phyloP scores from a whole-genome alignment of 139 green algal species.

The Ostreobium quekettii region DNA sequence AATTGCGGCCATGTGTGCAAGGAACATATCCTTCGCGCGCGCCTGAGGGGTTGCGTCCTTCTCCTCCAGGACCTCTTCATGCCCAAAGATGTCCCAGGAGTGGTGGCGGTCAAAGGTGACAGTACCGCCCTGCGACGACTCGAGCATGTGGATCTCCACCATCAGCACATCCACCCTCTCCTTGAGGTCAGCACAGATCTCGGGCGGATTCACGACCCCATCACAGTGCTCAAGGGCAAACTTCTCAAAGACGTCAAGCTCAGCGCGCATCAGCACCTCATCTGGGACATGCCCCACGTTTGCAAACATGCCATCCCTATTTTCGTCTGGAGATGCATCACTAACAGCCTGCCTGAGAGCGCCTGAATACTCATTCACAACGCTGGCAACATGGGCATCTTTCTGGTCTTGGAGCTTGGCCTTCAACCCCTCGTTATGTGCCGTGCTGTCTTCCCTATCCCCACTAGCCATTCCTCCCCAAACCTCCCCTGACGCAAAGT shows the following conservation, averaged over 20 bases:
- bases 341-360: too few species aligned
- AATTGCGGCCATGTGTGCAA: constrained; percentile 34
- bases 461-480: constrained; percentile 21
- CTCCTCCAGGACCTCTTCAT: constrained; percentile 13
- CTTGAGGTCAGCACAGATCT: constrained; percentile 20
- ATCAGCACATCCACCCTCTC: constrained; percentile 9
- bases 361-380: too few species aligned
- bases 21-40: constrained; percentile 37
- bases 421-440: background rate
- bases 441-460: background rate
- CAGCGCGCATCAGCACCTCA: constrained; percentile 23
- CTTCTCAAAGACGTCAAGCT: constrained; percentile 54
- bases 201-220: background rate
- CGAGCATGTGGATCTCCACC: background rate
- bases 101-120: constrained; percentile 12
- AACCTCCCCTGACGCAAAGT: constrained; percentile 30
- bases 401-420: constrained; percentile 12
- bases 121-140: too few species aligned
- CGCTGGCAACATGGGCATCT: too few species aligned
- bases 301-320: background rate
- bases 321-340: too few species aligned
- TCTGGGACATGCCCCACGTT: background rate
- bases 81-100: constrained; percentile 38
- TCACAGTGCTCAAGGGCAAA: constrained; percentile 42
- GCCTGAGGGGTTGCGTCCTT: constrained; percentile 7